Conservation (phyloP, 208 protist genomes). For the Crithidia sp. region DNA sequence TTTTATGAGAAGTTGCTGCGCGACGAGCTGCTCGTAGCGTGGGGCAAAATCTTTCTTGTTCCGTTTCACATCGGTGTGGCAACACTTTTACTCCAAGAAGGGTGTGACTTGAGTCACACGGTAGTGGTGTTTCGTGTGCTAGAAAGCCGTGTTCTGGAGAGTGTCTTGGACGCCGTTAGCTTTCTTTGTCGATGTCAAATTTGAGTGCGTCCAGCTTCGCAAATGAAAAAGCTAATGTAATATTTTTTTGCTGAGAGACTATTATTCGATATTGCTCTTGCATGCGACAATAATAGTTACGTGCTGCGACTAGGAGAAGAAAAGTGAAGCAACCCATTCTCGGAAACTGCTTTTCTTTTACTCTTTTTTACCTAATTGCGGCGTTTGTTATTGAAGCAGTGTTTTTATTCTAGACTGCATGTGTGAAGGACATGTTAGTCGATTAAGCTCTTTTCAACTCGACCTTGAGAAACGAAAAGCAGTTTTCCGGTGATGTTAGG, state of each 20-base stretch:
- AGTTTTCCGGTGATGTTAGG: no score
- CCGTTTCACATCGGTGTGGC: neutral
- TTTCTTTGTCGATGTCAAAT: slow-evolving; percentile 9
- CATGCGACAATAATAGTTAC: no score
- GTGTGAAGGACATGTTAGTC: no score
- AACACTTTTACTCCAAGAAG: neutral
- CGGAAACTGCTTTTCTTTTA: no score
- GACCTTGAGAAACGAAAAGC: no score
- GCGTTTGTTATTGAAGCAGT: no score
- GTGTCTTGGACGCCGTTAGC: neutral
- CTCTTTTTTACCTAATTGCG: no score
- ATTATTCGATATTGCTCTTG: no score
- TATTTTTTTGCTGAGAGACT: neutral
- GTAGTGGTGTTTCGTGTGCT: neutral
- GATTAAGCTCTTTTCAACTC: no score
- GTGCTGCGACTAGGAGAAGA: no score
- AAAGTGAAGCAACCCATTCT: no score
- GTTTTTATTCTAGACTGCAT: no score
- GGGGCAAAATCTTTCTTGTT: neutral
- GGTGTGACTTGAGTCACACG: neutral
- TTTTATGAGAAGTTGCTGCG: neutral
- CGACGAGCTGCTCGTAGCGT: neutral
- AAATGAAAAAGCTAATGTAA: neutral
- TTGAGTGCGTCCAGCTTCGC: neutral
- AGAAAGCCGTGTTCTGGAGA: neutral